Evolutionary conservation across 1,284 basidiomycete species (phyloP).

Genomic region (Ustilago tritici): DNA sequence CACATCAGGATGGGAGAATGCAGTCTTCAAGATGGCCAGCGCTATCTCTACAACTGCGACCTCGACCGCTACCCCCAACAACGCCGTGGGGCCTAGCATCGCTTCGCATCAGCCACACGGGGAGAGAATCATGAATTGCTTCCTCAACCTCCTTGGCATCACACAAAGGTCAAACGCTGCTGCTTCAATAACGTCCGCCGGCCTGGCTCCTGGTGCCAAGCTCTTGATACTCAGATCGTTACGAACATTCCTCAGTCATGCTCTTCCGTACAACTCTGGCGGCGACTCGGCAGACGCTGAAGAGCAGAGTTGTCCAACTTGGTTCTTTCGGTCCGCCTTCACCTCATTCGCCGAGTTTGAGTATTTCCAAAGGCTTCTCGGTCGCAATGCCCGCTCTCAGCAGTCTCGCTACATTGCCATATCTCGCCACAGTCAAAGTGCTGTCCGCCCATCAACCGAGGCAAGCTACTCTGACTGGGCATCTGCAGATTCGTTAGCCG

Average conservation of each 20-base stretch:
- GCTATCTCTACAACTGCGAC: constrained; percentile 19
- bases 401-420: constrained; percentile 16
- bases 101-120: constrained; percentile 47
- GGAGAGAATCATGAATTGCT: constrained; percentile 58
- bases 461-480: constrained; percentile 21
- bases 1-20: constrained; percentile 53
- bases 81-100: constrained; percentile 20
- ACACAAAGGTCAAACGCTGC: constrained; percentile 33
- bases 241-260: constrained; percentile 27
- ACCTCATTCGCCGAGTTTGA: constrained; percentile 54
- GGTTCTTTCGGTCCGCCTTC: constrained; percentile 62
- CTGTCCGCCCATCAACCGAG: not conserved
- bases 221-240: constrained; percentile 47
- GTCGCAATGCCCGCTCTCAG: constrained; percentile 5
- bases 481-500: not conserved
- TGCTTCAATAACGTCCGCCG: constrained; percentile 38
- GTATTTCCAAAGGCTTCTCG: constrained; percentile 49
- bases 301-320: constrained; percentile 43
- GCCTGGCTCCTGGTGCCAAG: constrained; percentile 38
- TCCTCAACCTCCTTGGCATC: constrained; percentile 62
- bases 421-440: not conserved
- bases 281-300: not conserved
- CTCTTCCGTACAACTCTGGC: constrained; percentile 16
- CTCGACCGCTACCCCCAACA: not conserved
- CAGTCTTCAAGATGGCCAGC: constrained; percentile 30